Evolutionary conservation across 139 green algal species (phyloP).

Genomic region (Trebouxia sp.): DNA sequence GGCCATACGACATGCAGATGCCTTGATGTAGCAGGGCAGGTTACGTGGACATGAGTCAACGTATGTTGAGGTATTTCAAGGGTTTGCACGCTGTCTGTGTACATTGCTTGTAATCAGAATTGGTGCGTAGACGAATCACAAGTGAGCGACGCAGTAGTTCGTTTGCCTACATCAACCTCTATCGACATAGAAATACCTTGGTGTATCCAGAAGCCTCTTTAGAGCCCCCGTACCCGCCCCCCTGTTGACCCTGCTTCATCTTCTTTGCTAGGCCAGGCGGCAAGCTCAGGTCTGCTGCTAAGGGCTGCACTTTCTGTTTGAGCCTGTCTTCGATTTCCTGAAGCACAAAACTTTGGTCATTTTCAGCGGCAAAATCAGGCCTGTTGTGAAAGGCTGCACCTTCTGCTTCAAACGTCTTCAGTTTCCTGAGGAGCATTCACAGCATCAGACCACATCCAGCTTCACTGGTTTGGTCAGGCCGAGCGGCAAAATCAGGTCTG

Average conservation of each 20-base stretch:
- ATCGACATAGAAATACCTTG: not conserved
- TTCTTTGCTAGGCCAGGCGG: slow-evolving; percentile 47
- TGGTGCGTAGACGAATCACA: too few species aligned
- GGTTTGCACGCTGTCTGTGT: too few species aligned
- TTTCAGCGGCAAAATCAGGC: slow-evolving; percentile 70
- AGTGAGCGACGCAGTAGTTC: too few species aligned
- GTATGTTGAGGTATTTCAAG: too few species aligned
- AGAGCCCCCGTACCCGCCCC: not conserved
- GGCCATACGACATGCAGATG: too few species aligned
- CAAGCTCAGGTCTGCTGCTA: slow-evolving; percentile 67
- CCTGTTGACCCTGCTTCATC: slow-evolving; percentile 18
- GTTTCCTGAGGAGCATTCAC: too few species aligned
- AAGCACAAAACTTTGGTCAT: slow-evolving; percentile 29
- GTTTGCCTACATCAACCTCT: too few species aligned
- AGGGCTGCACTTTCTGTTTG: slow-evolving; percentile 39
- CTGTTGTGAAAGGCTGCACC: slow-evolving; percentile 47
- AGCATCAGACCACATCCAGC: too few species aligned
- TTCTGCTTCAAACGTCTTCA: slow-evolving; percentile 57
- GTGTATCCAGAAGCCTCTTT: slow-evolving; percentile 17
- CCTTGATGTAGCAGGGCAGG: too few species aligned
- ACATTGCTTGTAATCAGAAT: too few species aligned
- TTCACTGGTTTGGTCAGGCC: not conserved
- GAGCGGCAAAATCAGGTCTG: slow-evolving; percentile 69
- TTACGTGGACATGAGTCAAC: too few species aligned
- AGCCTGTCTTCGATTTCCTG: slow-evolving; percentile 69